phyloP scores from a whole-genome alignment of 2,329 filamentous ascomycete genomes.

The Fusarium miscanthi region DNA sequence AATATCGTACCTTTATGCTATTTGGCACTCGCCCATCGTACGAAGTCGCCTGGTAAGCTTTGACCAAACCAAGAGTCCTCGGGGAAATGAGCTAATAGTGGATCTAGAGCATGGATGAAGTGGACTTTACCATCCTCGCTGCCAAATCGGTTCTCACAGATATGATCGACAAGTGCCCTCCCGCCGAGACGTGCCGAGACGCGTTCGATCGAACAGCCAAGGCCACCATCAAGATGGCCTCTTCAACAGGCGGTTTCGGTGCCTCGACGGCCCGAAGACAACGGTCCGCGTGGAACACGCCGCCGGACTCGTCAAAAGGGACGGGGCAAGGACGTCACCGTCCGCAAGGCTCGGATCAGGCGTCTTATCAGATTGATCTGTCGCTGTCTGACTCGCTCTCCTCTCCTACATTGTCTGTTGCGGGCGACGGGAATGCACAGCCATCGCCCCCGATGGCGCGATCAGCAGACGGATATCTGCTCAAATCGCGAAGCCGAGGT shows the following conservation, averaged over 20 bases:
- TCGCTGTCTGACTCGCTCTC: constrained; percentile 54
- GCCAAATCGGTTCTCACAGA: constrained; percentile 93
- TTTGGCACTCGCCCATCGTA: constrained; percentile 94
- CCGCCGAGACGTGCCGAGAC: constrained; percentile 92
- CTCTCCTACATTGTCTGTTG: constrained; percentile 54
- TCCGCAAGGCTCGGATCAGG: constrained; percentile 47
- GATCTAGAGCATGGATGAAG: constrained; percentile 83
- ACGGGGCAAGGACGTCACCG: constrained; percentile 43
- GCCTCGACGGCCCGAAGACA: constrained; percentile 43
- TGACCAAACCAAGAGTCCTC: background rate
- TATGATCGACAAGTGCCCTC: constrained; percentile 92
- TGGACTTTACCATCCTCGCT: constrained; percentile 95
- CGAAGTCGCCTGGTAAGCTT: constrained; percentile 83
- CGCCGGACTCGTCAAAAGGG: constrained; percentile 42
- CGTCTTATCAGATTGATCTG: constrained; percentile 52
- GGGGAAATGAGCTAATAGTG: constrained; percentile 14
- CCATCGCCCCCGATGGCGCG: constrained; percentile 55
- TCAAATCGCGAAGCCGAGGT: constrained; percentile 45
- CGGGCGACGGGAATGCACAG: constrained; percentile 51
- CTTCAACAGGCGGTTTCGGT: constrained; percentile 86
- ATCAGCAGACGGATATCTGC: constrained; percentile 48
- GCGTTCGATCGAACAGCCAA: constrained; percentile 96
- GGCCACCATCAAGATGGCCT: constrained; percentile 94
- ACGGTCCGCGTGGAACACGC: constrained; percentile 47
- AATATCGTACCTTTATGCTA: constrained; percentile 94